Conservation (phyloP, 2,329 filamentous ascomycete species). For the Dactylella cylindrospora region DNA sequence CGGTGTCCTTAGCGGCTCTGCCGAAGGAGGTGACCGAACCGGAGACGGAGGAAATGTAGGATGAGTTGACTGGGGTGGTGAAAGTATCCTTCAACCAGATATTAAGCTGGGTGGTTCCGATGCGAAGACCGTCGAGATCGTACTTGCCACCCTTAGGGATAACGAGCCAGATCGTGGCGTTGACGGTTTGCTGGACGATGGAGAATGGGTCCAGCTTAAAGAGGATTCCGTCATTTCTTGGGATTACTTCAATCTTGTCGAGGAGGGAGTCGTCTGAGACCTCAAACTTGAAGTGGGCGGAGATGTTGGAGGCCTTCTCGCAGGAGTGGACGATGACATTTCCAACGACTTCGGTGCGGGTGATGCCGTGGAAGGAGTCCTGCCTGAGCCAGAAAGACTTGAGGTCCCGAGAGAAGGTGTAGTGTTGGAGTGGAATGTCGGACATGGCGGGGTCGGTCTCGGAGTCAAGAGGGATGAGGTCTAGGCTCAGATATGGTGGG, state of each 20-base stretch:
- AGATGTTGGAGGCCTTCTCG: constrained; percentile 32
- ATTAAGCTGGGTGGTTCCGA: constrained; percentile 18
- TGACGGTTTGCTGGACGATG: constrained; percentile 8
- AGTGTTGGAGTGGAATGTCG: constrained; percentile 13
- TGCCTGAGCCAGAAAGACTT: constrained; percentile 27
- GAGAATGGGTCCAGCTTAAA: constrained; percentile 34
- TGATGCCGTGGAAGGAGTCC: constrained; percentile 20
- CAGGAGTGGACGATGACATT: constrained; percentile 30
- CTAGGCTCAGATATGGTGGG: constrained; percentile 3
- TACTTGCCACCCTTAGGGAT: constrained; percentile 19
- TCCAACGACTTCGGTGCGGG: constrained; percentile 21
- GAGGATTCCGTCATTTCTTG: constrained; percentile 12
- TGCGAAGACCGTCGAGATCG: constrained; percentile 6
- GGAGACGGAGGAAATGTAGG: constrained; percentile 17
- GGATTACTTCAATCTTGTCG: constrained; percentile 6
- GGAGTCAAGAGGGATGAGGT: neutral
- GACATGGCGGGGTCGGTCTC: neutral
- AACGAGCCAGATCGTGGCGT: constrained; percentile 31
- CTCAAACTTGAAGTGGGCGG: constrained; percentile 29
- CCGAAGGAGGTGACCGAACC: constrained; percentile 17
- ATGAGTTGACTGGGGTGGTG: constrained; percentile 15
- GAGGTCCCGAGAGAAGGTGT: constrained; percentile 16
- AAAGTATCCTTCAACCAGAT: constrained; percentile 32
- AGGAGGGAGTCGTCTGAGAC: constrained; percentile 16
- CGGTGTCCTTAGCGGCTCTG: constrained; percentile 16